Conservation (phyloP, 345 rosid genomes). For the Citrus hindsii region DNA sequence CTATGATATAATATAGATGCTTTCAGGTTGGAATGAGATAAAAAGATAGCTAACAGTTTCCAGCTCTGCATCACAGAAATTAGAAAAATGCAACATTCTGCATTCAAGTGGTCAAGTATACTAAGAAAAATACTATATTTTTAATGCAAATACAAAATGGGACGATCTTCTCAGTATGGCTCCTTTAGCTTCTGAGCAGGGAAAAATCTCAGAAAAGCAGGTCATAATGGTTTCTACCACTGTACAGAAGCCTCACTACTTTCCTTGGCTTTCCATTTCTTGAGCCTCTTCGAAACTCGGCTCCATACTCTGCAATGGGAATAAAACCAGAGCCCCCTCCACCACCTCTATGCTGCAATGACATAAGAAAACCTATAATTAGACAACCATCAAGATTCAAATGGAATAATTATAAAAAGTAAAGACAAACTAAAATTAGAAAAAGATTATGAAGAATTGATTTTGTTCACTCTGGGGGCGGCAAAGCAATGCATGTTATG, state of each 20-base stretch:
- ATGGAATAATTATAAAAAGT: no score
- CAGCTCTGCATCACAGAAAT: background rate
- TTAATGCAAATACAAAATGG: background rate
- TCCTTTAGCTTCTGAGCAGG: background rate
- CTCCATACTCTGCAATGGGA: conserved; percentile 80
- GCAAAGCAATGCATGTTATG: background rate
- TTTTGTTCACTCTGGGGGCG: background rate
- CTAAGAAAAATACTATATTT: background rate
- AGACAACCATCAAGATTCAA: background rate
- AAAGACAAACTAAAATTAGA: background rate
- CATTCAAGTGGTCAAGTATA: background rate
- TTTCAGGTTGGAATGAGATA: no score
- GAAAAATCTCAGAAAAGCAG: conserved; percentile 44
- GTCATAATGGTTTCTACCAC: conserved; percentile 85
- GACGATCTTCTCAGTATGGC: background rate
- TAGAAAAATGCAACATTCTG: background rate
- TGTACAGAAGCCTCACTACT: conserved; percentile 80
- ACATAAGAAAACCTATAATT: background rate
- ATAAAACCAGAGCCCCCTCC: conserved; percentile 72
- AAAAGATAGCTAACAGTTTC: background rate
- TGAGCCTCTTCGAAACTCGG: conserved; percentile 54
- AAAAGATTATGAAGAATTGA: background rate
- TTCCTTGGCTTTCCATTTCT: conserved; percentile 48
- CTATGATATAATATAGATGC: background rate
- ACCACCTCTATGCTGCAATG: conserved; percentile 51